Conservation (phyloP, 1,284 basidiomycete genomes). For the Apiotrichum porosum region DNA sequence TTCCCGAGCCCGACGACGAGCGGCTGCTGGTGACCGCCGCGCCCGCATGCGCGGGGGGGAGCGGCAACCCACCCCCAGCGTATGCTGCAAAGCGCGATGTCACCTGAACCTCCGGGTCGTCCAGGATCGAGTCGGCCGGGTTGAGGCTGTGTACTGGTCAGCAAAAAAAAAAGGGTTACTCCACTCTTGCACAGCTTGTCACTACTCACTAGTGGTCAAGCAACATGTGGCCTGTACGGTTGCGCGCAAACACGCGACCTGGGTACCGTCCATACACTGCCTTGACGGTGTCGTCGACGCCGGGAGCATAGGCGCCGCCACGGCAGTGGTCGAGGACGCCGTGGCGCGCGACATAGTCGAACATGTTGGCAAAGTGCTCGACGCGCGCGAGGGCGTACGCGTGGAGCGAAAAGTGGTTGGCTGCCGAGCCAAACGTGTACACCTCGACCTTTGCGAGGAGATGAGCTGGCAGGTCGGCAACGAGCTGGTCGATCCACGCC, state of each 20-base stretch:
- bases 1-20: too few relatives aligned
- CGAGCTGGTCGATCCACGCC: constrained; percentile 26
- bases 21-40: too few relatives aligned
- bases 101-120: constrained; percentile 18
- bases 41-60: background rate
- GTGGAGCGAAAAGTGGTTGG: constrained; percentile 23
- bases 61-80: constrained; percentile 1
- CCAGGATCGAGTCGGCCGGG: constrained; percentile 21
- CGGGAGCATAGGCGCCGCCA: constrained; percentile 3
- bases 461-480: constrained; percentile 21
- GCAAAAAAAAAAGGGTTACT: too few relatives aligned
- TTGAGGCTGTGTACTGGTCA: constrained; percentile 17
- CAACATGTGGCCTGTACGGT: constrained; percentile 25
- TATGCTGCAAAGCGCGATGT: constrained; percentile 18
- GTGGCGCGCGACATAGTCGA: constrained; percentile 24
- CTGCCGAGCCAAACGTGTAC: constrained; percentile 37
- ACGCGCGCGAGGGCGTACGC: constrained; percentile 15
- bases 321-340: constrained; percentile 12
- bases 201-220: constrained; percentile 27
- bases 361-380: constrained; percentile 32
- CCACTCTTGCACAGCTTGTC: too few relatives aligned
- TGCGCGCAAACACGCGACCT: constrained; percentile 28
- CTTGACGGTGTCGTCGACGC: constrained; percentile 5
- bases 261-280: constrained; percentile 23
- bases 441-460: constrained; percentile 28